Conservation (phyloP, 2,329 filamentous ascomycete genomes). For the Alternaria alternata region DNA sequence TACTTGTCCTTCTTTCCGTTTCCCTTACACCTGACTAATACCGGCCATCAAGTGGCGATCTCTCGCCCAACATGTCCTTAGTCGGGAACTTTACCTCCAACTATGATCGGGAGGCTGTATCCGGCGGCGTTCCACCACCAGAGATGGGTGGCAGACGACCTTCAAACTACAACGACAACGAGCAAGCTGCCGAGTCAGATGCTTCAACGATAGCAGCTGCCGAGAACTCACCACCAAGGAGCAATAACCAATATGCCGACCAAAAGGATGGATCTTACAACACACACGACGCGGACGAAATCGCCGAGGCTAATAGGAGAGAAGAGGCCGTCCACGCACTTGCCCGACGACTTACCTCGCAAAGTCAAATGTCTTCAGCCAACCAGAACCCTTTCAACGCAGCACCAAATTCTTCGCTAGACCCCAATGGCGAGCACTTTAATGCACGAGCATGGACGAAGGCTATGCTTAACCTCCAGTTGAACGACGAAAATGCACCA, state of each 20-base stretch:
- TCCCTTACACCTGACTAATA: constrained; percentile 4
- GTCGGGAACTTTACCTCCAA: constrained; percentile 56
- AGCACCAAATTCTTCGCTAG: constrained; percentile 53
- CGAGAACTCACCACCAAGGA: constrained; percentile 34
- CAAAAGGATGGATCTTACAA: constrained; percentile 31
- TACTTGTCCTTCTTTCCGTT: constrained; percentile 13
- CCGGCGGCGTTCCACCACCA: constrained; percentile 45
- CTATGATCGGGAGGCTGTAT: constrained; percentile 51
- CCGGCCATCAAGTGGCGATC: constrained; percentile 17
- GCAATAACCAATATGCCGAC: constrained; percentile 24
- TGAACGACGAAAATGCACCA: constrained; percentile 52
- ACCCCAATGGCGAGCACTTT: constrained; percentile 58
- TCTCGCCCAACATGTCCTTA: constrained; percentile 50
- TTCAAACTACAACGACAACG: constrained; percentile 23
- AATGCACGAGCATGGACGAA: constrained; percentile 59
- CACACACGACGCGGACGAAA: constrained; percentile 32
- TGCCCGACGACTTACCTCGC: constrained; percentile 53
- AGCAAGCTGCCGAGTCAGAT: constrained; percentile 38
- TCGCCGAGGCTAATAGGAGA: constrained; percentile 35
- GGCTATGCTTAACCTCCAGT: constrained; percentile 58
- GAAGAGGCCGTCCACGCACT: constrained; percentile 52
- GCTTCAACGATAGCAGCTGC: constrained; percentile 45
- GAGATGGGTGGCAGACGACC: constrained; percentile 38
- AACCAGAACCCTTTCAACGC: constrained; percentile 51
- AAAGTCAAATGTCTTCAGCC: constrained; percentile 51